These are phyloP conservation scores for Nematodospora valgi DNA, from an alignment of 805 yeast genomes.

Conservation along the genomic window DNA sequence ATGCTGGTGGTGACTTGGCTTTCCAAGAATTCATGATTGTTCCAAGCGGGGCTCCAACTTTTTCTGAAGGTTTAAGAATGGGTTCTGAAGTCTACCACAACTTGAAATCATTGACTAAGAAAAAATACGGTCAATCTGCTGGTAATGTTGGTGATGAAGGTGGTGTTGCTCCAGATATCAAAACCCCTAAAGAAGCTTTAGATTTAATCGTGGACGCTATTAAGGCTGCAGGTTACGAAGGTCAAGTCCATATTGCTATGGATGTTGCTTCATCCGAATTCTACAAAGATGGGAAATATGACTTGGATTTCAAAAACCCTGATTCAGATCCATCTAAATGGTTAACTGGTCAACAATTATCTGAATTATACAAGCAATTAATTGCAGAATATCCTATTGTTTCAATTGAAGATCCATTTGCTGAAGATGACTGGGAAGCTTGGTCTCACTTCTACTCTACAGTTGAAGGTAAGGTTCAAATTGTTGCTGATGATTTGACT, in stretches of 20 bases:
- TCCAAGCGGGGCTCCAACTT: constrained; percentile 85
- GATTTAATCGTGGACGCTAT: constrained; percentile 91
- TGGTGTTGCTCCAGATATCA: constrained; percentile 99
- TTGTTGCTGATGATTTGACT: constrained; percentile 97
- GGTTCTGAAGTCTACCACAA: constrained; percentile 98
- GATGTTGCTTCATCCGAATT: constrained; percentile 98
- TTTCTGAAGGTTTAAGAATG: constrained; percentile 94
- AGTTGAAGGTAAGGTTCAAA: constrained; percentile 70
- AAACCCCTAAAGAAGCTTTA: constrained; percentile 94
- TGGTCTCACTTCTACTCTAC: constrained; percentile 83
- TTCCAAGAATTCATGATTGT: constrained; percentile 99
- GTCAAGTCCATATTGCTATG: constrained; percentile 86
- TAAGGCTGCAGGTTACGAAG: constrained; percentile 92
- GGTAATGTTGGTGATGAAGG: constrained; percentile 99
- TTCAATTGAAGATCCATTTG: constrained; percentile 98
- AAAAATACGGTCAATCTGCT: constrained; percentile 95
- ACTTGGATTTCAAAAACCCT: constrained; percentile 98
- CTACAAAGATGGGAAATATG: constrained; percentile 95
- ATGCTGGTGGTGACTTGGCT: constrained; percentile 99
- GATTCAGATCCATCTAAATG: constrained; percentile 85
- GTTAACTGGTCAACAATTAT: constrained; percentile 86
- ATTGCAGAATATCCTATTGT: constrained; percentile 93
- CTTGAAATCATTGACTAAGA: constrained; percentile 88
- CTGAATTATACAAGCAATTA: constrained; percentile 76
- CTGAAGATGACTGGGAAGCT: constrained; percentile 99